Base-by-base conservation (phyloP, 345 rosid species). In the Pistacia integerrima region DNA sequence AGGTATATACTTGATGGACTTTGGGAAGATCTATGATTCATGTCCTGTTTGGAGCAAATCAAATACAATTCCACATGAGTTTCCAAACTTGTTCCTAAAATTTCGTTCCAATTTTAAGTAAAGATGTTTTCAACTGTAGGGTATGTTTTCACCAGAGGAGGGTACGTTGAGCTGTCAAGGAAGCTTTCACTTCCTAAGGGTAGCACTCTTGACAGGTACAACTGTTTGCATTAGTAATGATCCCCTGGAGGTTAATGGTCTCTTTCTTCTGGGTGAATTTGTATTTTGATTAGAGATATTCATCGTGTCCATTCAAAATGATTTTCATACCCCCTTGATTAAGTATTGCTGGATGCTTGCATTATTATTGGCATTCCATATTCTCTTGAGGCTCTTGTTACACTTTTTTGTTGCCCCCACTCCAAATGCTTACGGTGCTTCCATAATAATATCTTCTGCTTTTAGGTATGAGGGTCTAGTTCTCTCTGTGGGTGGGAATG, bases 401-500 rank as follows among this genome's bases (percentile, higher is more conserved):
- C 46, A 55, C 18, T 41, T 33, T 11, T 63, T 64, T 9, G 18
- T 30, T 48, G 30, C 61, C 30, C 41, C n/a, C 56, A 11, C 16
- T 52, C 8, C 51, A 17, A 78, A 11, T 67, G 17, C 74, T 76
- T 60, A 38, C 65, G 36, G 8, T 3, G 25, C 14, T 77, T 74
- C 63, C 13, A 16, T 36, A 11, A 63, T 12, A 20, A 44, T 11
- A 65, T 28, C 81, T 67, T 70, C 54, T 30, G 51, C 76, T 83
- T 60, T 73, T 80, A 92, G 98, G 87, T 90, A 90, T 75, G 99
- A 96, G 81, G 99, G 99, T 71, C 87, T 91, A 68, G 92, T 96
- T 64, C 88, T 96, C 38, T 96, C 99, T 59, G 91, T 93, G 74
- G 99, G 99, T 60, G 99, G 99, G 73, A 96, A 96, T 72, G 99